Conservation (phyloP, 108 stramenopile genomes). For the Cyclotella baltica region DNA sequence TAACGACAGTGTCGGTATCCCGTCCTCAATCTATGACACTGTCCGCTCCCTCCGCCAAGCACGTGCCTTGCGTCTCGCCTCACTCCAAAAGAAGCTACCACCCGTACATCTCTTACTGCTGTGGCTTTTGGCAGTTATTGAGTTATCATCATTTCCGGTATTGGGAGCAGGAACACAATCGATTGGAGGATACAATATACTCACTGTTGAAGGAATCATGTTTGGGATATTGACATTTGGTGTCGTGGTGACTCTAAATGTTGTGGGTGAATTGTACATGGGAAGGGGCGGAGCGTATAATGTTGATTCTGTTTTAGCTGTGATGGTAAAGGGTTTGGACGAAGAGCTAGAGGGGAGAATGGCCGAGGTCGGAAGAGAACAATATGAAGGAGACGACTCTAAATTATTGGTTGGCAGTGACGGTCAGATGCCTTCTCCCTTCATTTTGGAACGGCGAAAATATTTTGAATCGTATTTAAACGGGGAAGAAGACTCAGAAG, state of each 20-base stretch:
- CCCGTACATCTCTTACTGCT: slow-evolving; percentile 75
- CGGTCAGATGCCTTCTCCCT: slow-evolving; percentile 2
- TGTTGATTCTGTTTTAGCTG: slow-evolving; percentile 75
- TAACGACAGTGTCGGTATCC: slow-evolving; percentile 79
- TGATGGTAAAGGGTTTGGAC: slow-evolving; percentile 89
- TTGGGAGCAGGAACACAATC: slow-evolving; percentile 87
- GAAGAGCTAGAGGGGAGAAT: slow-evolving; percentile 79
- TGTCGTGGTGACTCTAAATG: slow-evolving; percentile 78
- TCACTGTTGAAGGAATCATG: slow-evolving; percentile 80
- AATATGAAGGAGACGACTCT: too few species aligned
- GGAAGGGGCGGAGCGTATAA: slow-evolving; percentile 89
- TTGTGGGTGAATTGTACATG: slow-evolving; percentile 81
- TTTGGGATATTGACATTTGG: slow-evolving; percentile 89
- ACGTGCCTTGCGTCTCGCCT: slow-evolving; percentile 77
- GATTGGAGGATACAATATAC: slow-evolving; percentile 82
- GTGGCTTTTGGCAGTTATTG: slow-evolving; percentile 78
- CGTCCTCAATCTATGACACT: slow-evolving; percentile 87
- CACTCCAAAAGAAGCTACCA: slow-evolving; percentile 85
- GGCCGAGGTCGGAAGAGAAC: too few species aligned
- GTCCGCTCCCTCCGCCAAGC: slow-evolving; percentile 85
- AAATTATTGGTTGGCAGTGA: too few species aligned
- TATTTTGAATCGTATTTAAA: slow-evolving; percentile 3
- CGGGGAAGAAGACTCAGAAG: slow-evolving; percentile 1
- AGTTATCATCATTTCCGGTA: slow-evolving; percentile 80
- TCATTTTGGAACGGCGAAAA: neutral